Base-by-base conservation (phyloP, 371 early-diverging fungal genomes). In the Polyrhizophydium stewartii region DNA sequence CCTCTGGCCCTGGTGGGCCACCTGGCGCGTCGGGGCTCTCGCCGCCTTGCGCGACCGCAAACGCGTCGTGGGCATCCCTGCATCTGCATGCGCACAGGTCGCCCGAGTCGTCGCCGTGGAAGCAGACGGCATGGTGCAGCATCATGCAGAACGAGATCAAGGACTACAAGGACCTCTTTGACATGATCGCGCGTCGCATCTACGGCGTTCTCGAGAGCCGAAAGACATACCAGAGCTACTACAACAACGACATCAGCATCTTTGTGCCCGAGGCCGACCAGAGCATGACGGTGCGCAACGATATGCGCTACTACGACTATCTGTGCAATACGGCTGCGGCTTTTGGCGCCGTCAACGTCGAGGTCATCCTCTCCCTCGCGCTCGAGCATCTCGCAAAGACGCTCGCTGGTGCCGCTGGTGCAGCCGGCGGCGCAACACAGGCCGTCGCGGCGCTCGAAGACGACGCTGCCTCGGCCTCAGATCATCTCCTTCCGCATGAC, bases 141-240 rank as follows among this genome's bases (percentile, higher is more conserved):
- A 51, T 69, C 24, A 1, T 1, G 21, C 19, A 37, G 22, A 12
- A n/a, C 40, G 25, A 47, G 16, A 21, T 13, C 49, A 24, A 45
- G 9, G 67, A 64, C 13, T 9, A 16, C 51, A 60, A 64, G 45
- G 69, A 69, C 24, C 13, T 74, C 0, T 79, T 74, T 56, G 79
- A 79, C 45, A 51, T 49, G 22, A 41, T 74, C 9, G 68, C 79
- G 0, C 25, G 31, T 19, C 47, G 43, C 28, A 67, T 76, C 28
- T 79, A 79, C 51, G 31, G 27, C 5, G 38, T 73, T 17, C 64
- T 79, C 6, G 60, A 67, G 22, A 27, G 43, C 13, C 57, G 62
- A 13, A 62, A 61, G 46, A 46, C 52, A 3, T 76, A 69, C 45
- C 46, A 61, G 25, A 43, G 25, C 3, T 72, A 68, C 40, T 76